phyloP scores from a whole-genome alignment of 1,284 basidiomycete species.

The Apiotrichum porosum region DNA sequence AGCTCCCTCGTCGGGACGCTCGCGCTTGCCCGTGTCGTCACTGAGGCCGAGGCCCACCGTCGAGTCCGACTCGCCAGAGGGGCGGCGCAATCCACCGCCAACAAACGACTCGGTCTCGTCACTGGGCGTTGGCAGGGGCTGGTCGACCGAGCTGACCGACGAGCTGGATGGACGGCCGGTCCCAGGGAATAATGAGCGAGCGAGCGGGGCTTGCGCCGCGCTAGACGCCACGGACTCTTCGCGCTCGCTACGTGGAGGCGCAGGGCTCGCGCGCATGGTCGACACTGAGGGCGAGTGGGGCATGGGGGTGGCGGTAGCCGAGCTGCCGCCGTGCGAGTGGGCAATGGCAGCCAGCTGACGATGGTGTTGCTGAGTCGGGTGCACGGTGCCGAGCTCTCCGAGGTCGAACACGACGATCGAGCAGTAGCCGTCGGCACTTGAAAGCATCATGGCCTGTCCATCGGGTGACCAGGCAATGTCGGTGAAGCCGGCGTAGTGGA shows the following conservation, averaged over 20 bases:
- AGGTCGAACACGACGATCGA: slow-evolving; percentile 73
- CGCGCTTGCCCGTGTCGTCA: not conserved
- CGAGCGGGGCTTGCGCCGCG: slow-evolving; percentile 5
- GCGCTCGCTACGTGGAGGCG: slow-evolving; percentile 35
- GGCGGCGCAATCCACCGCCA: slow-evolving; percentile 16
- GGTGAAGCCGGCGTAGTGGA: slow-evolving; percentile 97
- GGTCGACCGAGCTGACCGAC: slow-evolving; percentile 26
- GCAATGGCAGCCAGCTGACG: slow-evolving; percentile 82
- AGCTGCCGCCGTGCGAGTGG: slow-evolving; percentile 57
- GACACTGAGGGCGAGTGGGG: slow-evolving; percentile 52
- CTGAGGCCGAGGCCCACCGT: no score
- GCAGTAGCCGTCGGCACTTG: slow-evolving; percentile 94
- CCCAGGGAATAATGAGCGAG: slow-evolving; percentile 21
- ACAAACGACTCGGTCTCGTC: slow-evolving; percentile 17
- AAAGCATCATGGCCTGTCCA: slow-evolving; percentile 85
- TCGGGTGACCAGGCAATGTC: slow-evolving; percentile 96
- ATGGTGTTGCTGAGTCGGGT: slow-evolving; percentile 81
- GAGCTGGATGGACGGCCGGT: slow-evolving; percentile 19
- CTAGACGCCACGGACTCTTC: slow-evolving; percentile 37
- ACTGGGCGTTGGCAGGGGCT: slow-evolving; percentile 33
- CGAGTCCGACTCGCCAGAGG: slow-evolving; percentile 12
- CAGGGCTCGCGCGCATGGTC: slow-evolving; percentile 36
- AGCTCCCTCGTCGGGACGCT: slow-evolving; percentile 36
- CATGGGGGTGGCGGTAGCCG: slow-evolving; percentile 37
- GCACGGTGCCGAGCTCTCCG: slow-evolving; percentile 79